Base-by-base conservation (phyloP, 345 rosid species). In the Brassica juncea region DNA sequence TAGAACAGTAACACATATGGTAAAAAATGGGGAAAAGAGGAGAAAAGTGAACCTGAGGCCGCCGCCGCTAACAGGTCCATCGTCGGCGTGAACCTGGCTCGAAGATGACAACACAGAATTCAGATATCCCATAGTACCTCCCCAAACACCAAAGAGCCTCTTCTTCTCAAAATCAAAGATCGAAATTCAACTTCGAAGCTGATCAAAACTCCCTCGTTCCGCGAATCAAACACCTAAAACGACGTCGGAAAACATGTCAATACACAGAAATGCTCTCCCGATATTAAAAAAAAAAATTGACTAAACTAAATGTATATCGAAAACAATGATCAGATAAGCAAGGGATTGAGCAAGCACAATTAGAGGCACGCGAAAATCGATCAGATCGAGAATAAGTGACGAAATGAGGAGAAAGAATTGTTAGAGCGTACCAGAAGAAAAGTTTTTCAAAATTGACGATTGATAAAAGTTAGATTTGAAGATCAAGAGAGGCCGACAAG, bases 21-120 rank as follows among this genome's bases (percentile, higher is more conserved):
- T 57, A 27, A 72, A 82, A n/a, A n/a, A n/a, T n/a, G n/a, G 62
- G 0, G 14, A 55, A 9, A 11, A 4, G 15, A 47, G 10, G 2
- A 15, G 10, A 16, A 37, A 63, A 16, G 39, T 19, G 2, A 74
- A 95, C 99, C 99, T 95, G 79, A 89, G 93, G 44, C 99, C 98
- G 0, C 99, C 97, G 52, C 99, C 99, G 78, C 92, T 89, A 14
- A 88, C 97, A 23, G 94, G 98, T 42, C 86, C 87, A 64, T 91
- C 94, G 62, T 88, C 94, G 64, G 89, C 89, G 12, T 90, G 89
- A 84, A 85, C 86, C 81, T 90, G 97, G 75, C 84, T 86, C 28
- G 99, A 87, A 79, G 93, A 84, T 11, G 95, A 80, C 84, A 95
- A 77, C 1, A 93, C 88, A 7, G 98, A 88, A 82, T 89, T 93